Evolutionary conservation across 345 rosid species (phyloP), one percentile per base, ranked within the genome.

Genomic region (Cardiospermum halicacabum): DNA sequence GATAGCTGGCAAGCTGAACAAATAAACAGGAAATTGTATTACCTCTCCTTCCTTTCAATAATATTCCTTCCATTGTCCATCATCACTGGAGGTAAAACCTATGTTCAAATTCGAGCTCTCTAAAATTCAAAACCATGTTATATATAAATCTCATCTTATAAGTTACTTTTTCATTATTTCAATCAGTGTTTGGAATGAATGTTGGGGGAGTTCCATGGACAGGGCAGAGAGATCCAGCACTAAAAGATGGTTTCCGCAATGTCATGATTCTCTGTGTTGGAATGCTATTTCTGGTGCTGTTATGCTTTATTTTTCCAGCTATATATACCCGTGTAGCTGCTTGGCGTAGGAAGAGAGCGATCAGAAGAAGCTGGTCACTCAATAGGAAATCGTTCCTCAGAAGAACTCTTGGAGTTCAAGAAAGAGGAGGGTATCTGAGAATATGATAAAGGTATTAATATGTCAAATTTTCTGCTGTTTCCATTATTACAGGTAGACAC

Each of bases 181-280:
- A 59, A 53, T 61, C 84, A 95, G 97, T 91, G 37, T 91, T 95
- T 47, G 99, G 97, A 65, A 93, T 95, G 99, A 95, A 95, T 9
- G 99, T 95, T 64, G 99, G 99, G 50, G 99, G 99, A 65, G 97
- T 95, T 77, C 99, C 97, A 24, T 95, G 99, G 99, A 95, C 99
- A 0, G 84, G 77, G 57, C 99, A 91, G 65, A 77, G 62, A 24
- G 66, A 84, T 34, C 96, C 96, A 0, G 75, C 60, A 37, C 31
- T 85, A 8, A 66, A 81, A 63, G 84, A 87, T 1, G 97, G 99
- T 54, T 95, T 95, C 69, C 83, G 84, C 59, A 95, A 95, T 31
- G 99, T 95, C 5, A 83, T 95, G 89, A 30, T 91, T 66, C 69
- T 95, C 0, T 95, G 96, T 31, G 50, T 81, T 8, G 91, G 56